phyloP scores from a whole-genome alignment of 331 rosid species.

The Ulmus americana region DNA sequence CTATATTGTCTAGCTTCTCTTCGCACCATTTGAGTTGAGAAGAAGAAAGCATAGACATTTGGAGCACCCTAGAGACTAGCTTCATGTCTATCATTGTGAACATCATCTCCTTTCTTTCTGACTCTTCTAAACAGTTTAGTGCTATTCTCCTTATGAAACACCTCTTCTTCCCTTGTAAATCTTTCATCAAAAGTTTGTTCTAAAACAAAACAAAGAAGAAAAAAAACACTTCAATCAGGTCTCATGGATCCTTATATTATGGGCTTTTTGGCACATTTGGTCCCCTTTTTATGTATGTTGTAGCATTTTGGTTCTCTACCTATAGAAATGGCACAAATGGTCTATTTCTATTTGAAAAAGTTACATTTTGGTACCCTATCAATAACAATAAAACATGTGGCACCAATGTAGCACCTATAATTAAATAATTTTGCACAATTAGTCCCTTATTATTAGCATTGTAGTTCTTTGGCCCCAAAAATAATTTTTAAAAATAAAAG shows the following conservation, averaged over 20 bases:
- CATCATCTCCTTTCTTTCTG: conserved; percentile 4
- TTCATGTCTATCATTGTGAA: conserved; percentile 14
- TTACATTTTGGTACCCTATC: no score
- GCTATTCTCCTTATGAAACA: conserved; percentile 13
- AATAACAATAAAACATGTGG: no score
- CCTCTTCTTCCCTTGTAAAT: conserved; percentile 21
- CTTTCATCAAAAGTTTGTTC: conserved; percentile 10
- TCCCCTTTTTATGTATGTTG: no score
- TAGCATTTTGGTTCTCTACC: no score
- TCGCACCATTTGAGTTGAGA: conserved; percentile 22
- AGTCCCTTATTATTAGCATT: no score
- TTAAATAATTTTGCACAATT: no score
- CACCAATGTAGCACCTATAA: no score
- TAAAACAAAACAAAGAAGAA: background rate
- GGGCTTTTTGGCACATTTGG: no score
- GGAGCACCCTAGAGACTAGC: conserved; percentile 15
- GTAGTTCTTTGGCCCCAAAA: no score
- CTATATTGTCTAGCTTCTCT: conserved; percentile 10
- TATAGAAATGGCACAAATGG: no score
- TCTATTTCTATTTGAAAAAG: no score
- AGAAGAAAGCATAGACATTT: conserved; percentile 17
- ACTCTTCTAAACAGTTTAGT: conserved; percentile 10
- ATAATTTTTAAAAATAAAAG: no score
- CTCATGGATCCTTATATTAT: background rate
- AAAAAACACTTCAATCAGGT: background rate